Evolutionary conservation across 1,139 yeast genomes (phyloP), one percentile per base, ranked within the genome.

Genomic region (Meyerozyma smithsonii): DNA sequence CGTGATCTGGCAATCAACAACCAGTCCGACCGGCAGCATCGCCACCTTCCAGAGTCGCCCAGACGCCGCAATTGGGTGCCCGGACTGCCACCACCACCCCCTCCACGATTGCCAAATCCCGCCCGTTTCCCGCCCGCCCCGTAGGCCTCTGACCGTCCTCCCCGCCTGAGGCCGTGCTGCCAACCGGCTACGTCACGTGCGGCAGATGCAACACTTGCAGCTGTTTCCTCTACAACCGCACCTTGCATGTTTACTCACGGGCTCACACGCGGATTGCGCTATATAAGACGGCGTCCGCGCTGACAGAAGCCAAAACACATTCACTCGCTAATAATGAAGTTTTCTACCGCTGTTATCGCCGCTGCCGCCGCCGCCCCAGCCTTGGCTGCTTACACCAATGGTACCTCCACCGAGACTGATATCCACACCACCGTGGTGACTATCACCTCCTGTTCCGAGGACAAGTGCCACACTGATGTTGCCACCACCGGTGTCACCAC

Each of bases 281-380:
- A 30, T 30, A 30, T 30, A 30, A 30, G 10, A 6, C 23, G 23
- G 12, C 18, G 36, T n/a, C 35, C 40, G 35, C 32, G 30, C 26
- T 24, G 14, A 26, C 12, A 36, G 24, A 39, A 20, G 36, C 32
- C 36, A 39, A 34, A 38, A 39, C 36, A 40, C 41, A 43, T 43
- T 45, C 65, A 56, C 53, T 60, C 64, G 62, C 62, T 58, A 47
- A 45, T 39, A 36, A 59, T 59, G 64, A 59, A 58, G 51, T 54
- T 60, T 51, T 48, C 59, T 41, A 37, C 59, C 46, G 52, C 62
- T 43, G 44, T 50, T 41, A 45, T 58, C 45, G 54, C 62, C 36
- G 40, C 56, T 42, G 55, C 61, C 38, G 48, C 46, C 37, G 26
- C 39, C 24, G 35, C 43, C 18, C 39, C 42, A 28, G 39, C 39